phyloP scores from a whole-genome alignment of 148 eudicot genomes.

The Dysphania ambrosioides region DNA sequence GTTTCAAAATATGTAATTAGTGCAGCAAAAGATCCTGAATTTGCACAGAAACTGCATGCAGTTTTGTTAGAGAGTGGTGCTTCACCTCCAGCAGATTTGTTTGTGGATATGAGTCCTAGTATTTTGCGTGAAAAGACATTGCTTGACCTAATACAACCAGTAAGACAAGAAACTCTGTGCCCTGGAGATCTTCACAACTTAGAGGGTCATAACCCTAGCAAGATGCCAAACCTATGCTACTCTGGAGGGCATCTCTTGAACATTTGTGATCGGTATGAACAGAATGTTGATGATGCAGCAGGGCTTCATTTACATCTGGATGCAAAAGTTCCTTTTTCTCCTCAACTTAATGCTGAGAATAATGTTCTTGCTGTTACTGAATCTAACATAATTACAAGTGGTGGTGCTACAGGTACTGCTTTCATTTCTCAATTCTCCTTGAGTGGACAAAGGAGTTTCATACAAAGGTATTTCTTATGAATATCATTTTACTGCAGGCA shows the following conservation, averaged over 20 bases:
- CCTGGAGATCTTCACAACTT: conserved; percentile 27
- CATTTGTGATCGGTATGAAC: conserved; percentile 28
- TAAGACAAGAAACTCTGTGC: conserved; percentile 31
- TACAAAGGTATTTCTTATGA: conserved; percentile 21
- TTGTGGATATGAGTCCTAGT: conserved; percentile 37
- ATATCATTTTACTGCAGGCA: conserved; percentile 28
- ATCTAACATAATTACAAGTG: conserved; percentile 20
- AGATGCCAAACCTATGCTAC: conserved; percentile 36
- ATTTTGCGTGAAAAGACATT: conserved; percentile 35
- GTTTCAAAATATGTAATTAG: conserved; percentile 66
- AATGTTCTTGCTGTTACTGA: conserved; percentile 27
- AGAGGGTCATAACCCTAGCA: conserved; percentile 35
- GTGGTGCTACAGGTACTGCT: conserved; percentile 30
- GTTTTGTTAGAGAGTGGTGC: conserved; percentile 68
- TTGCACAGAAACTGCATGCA: conserved; percentile 68
- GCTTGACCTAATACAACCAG: conserved; percentile 33
- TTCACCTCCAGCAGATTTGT: conserved; percentile 48
- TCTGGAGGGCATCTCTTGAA: conserved; percentile 31
- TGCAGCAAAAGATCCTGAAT: conserved; percentile 78
- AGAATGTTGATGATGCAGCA: conserved; percentile 25
- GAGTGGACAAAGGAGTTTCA: conserved; percentile 18
- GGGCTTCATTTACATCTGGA: conserved; percentile 26
- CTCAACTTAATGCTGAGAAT: conserved; percentile 29
- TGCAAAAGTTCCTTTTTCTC: conserved; percentile 16
- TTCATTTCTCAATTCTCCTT: conserved; percentile 15